These are phyloP conservation scores for Pythium aristosporum DNA, from an alignment of 352 stramenopile genomes.

Conservation along the genomic window DNA sequence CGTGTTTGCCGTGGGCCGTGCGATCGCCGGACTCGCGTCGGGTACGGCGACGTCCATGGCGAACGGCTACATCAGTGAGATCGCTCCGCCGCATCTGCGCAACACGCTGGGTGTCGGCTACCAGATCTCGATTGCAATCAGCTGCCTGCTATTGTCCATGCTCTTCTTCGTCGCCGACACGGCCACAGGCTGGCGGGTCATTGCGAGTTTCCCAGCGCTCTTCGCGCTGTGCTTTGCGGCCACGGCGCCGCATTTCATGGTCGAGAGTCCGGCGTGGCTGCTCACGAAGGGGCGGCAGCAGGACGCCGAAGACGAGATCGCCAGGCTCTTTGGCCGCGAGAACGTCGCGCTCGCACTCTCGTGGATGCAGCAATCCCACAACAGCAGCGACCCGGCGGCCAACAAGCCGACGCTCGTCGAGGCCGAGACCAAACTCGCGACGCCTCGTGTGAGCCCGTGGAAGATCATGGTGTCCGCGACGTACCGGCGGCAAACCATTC, in stretches of 20 bases:
- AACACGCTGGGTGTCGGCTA: slow-evolving; percentile 37
- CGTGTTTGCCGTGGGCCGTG: slow-evolving; percentile 35
- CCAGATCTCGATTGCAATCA: slow-evolving; percentile 49
- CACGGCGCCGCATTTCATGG: slow-evolving; percentile 26
- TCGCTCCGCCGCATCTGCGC: slow-evolving; percentile 32
- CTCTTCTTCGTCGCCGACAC: slow-evolving; percentile 57
- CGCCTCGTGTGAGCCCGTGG: not conserved
- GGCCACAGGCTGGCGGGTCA: slow-evolving; percentile 49
- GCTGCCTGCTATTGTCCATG: slow-evolving; percentile 41
- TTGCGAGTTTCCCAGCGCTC: slow-evolving; percentile 43
- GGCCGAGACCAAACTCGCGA: not conserved
- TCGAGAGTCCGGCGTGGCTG: slow-evolving; percentile 33
- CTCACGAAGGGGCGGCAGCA: slow-evolving; percentile 31
- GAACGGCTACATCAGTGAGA: slow-evolving; percentile 32
- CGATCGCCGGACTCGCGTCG: slow-evolving; percentile 53
- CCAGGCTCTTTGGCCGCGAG: slow-evolving; percentile 25
- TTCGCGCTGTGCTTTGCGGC: slow-evolving; percentile 48
- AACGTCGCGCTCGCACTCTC: slow-evolving; percentile 29
- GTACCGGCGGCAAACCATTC: slow-evolving; percentile 41
- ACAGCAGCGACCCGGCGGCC: slow-evolving; percentile 7
- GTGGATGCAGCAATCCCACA: slow-evolving; percentile 23
- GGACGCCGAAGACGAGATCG: slow-evolving; percentile 29
- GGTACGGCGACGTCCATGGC: slow-evolving; percentile 33
- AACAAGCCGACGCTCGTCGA: not conserved
- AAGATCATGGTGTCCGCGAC: slow-evolving; percentile 18